phyloP scores from a whole-genome alignment of 139 green algal species.

The Monoraphidium neglectum region DNA sequence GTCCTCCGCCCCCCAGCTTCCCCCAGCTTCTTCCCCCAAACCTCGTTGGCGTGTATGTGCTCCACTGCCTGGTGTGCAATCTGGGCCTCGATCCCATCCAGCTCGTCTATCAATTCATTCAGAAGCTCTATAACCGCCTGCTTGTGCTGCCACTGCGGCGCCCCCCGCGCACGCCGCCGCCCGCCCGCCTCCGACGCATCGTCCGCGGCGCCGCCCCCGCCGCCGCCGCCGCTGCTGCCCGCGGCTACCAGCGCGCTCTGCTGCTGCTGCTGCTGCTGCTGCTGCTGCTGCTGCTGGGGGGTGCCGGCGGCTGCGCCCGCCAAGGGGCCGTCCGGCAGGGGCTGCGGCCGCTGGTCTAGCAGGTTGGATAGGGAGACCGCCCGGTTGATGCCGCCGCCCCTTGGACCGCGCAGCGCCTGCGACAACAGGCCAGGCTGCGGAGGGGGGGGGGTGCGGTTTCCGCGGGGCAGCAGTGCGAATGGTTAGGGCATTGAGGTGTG shows the following conservation, averaged over 20 bases:
- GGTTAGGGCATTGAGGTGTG: too few relatives aligned
- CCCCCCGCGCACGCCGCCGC: slow-evolving; percentile 4
- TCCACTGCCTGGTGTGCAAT: slow-evolving; percentile 89
- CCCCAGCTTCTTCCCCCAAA: slow-evolving; percentile 11
- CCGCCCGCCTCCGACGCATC: background rate
- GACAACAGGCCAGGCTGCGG: slow-evolving; percentile 40
- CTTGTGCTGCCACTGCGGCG: slow-evolving; percentile 62
- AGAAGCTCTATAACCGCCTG: slow-evolving; percentile 88
- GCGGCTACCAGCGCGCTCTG: background rate
- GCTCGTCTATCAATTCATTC: slow-evolving; percentile 94
- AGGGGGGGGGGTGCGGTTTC: slow-evolving; percentile 21
- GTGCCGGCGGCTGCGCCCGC: too few relatives aligned
- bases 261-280: slow-evolving; percentile 31
- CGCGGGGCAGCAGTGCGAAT: too few relatives aligned
- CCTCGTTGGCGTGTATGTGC: slow-evolving; percentile 93
- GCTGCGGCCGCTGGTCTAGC: slow-evolving; percentile 50
- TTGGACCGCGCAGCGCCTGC: slow-evolving; percentile 34
- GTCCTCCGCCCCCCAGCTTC: too few relatives aligned
- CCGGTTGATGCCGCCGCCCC: slow-evolving; percentile 24
- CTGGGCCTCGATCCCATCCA: slow-evolving; percentile 83
- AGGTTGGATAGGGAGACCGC: slow-evolving; percentile 79
- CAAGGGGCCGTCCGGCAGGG: background rate
- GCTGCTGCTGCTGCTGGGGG: slow-evolving; percentile 11
- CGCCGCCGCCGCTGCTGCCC: background rate
- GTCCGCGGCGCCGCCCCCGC: background rate